Base-by-base conservation (phyloP, 2,329 filamentous ascomycete species). In the Nannizziopsis barbatae region DNA sequence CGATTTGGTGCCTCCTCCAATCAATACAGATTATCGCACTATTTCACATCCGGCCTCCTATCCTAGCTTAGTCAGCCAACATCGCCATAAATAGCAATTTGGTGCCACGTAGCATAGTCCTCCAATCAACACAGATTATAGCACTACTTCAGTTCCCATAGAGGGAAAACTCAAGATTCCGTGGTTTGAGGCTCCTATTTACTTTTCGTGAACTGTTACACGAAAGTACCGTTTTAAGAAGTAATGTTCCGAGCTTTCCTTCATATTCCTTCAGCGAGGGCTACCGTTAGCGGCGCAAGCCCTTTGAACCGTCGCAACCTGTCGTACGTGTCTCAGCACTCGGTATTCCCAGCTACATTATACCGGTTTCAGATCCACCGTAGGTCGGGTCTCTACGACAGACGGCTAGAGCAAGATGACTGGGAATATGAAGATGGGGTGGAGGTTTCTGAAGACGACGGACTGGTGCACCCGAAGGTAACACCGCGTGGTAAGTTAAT, bases 321-420 rank as follows among this genome's bases (percentile, higher is more conserved):
- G 17, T 47, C 49, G 7, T 22, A 33, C 2, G 39, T 42, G 31
- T 50, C 49, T 1, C 27, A 17, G 4, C 43, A 47, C 37, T 47
- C 43, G 14, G 30, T 30, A 20, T 50, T 50, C 37, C 49, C 49
- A 47, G 43, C 49, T 27, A 50, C 49, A 17, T 47, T 50, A 20
- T 50, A 50, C 37, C 49, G 49, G 40, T 50, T 50, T 35, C 43
- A 47, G 17, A 35, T 50, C 31, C 27, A 47, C 14, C 44, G 49
- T 7, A 42, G 27, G 27, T 50, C 44, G 2, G 18, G 30, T 30
- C 38, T 50, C 35, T 50, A 50, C 10, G 44, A 50, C 30, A 47
- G 40, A 37, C 15, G 31, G 18, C 49, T 47, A 44, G 22, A 47
- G 44, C 43, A 50, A 47, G 49, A 42, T 12, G 20, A 47, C 37